Conservation (phyloP, 805 yeast species). For the Yarrowia sp. region DNA sequence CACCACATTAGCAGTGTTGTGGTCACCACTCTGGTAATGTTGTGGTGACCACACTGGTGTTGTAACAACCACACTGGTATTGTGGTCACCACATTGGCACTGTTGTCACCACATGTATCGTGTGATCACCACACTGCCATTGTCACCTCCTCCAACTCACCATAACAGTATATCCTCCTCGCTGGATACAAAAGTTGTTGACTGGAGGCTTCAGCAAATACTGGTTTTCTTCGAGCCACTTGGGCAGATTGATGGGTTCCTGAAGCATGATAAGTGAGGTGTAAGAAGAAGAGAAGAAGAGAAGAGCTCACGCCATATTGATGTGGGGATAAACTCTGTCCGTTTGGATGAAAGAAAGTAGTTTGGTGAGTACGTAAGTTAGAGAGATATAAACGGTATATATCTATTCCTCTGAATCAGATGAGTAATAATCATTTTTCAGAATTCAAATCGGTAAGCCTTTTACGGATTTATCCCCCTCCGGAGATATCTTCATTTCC, state of each 20-base stretch:
- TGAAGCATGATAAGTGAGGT: constrained; percentile 46
- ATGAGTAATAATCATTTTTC: not conserved
- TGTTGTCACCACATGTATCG: too few relatives aligned
- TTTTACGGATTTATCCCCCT: not conserved
- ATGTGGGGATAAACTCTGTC: not conserved
- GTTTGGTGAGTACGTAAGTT: not conserved
- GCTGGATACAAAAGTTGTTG: constrained; percentile 81
- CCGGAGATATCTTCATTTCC: not conserved
- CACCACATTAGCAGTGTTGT: too few relatives aligned
- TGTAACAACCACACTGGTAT: too few relatives aligned
- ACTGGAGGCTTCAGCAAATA: constrained; percentile 86
- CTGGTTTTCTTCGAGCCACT: constrained; percentile 76
- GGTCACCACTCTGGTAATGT: too few relatives aligned
- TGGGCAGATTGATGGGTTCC: constrained; percentile 70
- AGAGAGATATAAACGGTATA: not conserved
- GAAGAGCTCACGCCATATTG: constrained; percentile 9
- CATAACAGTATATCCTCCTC: constrained; percentile 93
- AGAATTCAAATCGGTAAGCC: not conserved
- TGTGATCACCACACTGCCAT: too few relatives aligned
- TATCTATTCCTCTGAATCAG: too few relatives aligned
- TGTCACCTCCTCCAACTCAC: constrained; percentile 29
- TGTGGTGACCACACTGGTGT: too few relatives aligned
- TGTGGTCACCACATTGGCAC: too few relatives aligned
- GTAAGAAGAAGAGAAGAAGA: not conserved
- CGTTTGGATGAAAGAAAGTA: not conserved